These are phyloP conservation scores for Candida nonsorbophila DNA, from an alignment of 805 yeast species.

Conservation along the genomic window DNA sequence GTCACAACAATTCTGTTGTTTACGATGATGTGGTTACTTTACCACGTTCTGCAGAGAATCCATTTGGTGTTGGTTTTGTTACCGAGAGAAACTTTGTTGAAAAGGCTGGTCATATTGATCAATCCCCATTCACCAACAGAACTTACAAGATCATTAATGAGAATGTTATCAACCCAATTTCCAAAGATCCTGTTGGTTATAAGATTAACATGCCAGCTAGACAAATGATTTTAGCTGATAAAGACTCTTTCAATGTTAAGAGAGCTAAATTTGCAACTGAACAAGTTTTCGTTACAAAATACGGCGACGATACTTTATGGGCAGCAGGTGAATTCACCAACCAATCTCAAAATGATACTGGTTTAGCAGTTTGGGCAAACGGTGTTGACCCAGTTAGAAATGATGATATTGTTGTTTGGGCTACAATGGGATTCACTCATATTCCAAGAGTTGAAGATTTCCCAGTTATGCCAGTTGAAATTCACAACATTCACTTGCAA, in stretches of 20 bases:
- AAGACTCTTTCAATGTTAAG: slow-evolving; percentile 57
- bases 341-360: slow-evolving; percentile 68
- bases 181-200: slow-evolving; percentile 72
- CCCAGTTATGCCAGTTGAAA: slow-evolving; percentile 88
- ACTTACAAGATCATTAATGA: slow-evolving; percentile 73
- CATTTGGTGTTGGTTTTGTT: slow-evolving; percentile 65
- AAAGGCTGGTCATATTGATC: slow-evolving; percentile 66
- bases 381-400: slow-evolving; percentile 66
- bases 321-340: slow-evolving; percentile 88
- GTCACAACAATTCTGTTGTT: slow-evolving; percentile 68
- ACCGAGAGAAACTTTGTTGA: slow-evolving; percentile 61
- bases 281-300: slow-evolving; percentile 79
- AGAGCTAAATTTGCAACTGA: slow-evolving; percentile 75
- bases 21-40: slow-evolving; percentile 64
- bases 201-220: slow-evolving; percentile 69
- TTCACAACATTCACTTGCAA: slow-evolving; percentile 55
- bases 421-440: slow-evolving; percentile 76
- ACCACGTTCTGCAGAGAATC: slow-evolving; percentile 52
- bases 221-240: slow-evolving; percentile 67
- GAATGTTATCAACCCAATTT: slow-evolving; percentile 60
- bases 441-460: slow-evolving; percentile 81
- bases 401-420: slow-evolving; percentile 75
- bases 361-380: slow-evolving; percentile 67
- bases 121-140: slow-evolving; percentile 71
- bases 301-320: slow-evolving; percentile 63